Evolutionary conservation across 1,284 basidiomycete genomes (phyloP).

Genomic region (Tetrapyrgos nigripes): DNA sequence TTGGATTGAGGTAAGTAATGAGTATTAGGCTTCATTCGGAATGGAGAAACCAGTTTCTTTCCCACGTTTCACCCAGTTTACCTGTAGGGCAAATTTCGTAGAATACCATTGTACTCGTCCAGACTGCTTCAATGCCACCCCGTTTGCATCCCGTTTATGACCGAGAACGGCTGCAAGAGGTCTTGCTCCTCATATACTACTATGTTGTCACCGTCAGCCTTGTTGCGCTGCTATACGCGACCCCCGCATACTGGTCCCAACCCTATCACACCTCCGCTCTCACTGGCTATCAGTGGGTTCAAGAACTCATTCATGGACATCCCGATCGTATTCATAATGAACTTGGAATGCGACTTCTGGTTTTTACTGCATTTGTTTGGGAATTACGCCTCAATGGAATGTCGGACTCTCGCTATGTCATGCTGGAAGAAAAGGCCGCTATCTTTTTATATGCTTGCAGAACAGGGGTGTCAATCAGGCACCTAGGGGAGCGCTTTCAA

Average conservation of each 20-base stretch:
- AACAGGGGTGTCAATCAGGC: not conserved
- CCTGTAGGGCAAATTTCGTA: too few species aligned
- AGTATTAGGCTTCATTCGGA: too few species aligned
- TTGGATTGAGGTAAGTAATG: too few species aligned
- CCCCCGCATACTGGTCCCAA: conserved; percentile 28
- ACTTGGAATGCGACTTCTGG: conserved; percentile 20
- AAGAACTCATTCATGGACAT: too few species aligned
- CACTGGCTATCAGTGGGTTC: too few species aligned
- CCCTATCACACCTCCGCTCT: conserved; percentile 18
- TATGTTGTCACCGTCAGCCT: not conserved
- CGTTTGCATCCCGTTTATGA: too few species aligned
- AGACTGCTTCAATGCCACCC: too few species aligned
- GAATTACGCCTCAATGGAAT: not conserved
- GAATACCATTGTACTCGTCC: too few species aligned
- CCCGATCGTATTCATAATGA: conserved; percentile 28
- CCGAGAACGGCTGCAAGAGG: too few species aligned
- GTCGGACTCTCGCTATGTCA: not conserved
- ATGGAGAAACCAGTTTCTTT: too few species aligned
- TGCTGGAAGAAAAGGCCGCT: not conserved
- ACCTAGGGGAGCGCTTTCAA: not conserved
- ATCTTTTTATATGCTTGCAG: conserved; percentile 2
- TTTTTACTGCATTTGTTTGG: not conserved
- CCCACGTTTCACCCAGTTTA: too few species aligned
- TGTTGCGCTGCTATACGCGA: conserved; percentile 9
- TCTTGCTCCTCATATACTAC: too few species aligned